Evolutionary conservation across 169 alveolate genomes (phyloP), one percentile per base, ranked within the genome.

Genomic region (Cryptosporidium felis): DNA sequence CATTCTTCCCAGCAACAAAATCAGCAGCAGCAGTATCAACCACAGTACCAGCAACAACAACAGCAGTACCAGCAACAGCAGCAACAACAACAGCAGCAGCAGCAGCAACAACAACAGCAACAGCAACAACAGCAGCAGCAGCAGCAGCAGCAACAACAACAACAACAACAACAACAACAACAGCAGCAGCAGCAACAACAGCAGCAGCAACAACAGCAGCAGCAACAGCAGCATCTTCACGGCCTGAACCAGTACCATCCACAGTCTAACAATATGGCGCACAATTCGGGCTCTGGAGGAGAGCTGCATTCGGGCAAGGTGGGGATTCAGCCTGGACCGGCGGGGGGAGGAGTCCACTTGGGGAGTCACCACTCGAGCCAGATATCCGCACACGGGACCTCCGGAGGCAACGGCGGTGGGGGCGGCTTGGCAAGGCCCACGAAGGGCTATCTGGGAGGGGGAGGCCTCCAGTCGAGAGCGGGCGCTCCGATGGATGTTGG

Each of bases 1-100:
- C n/a, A n/a, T n/a, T n/a, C n/a, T n/a, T n/a, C n/a, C n/a, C 61
- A 46, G 3, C 81, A 40, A 32, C 81, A 65, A 21, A 42, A 32
- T 26, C 34, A 44, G 34, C 81, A 65, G 38, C 62, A 16, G 23
- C 81, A 65, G 59, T 40, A 62, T 12, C 30, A 60, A 3, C 79
- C 32, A 0, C 79, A 60, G 32, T 36, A 60, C 47, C 79, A 60
- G 6, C 60, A 49, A 0, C 58, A 46, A 5, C 58, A 46, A 0
- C 59, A 47, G 4, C 47, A 41, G n/a, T n/a, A 41, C 47, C n/a
- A n/a, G n/a, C 59, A 47, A 0, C 59, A 47, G 2, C 59, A 47
- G 10, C 60, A 49, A 3, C 60, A 49, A n/a, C 60, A 49, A 28
- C 60, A 14, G 8, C 30, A 49, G 4, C 18, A 28, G 18, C 60